Conservation (phyloP, 2,329 filamentous ascomycete genomes). For the Penicillium sp. region DNA sequence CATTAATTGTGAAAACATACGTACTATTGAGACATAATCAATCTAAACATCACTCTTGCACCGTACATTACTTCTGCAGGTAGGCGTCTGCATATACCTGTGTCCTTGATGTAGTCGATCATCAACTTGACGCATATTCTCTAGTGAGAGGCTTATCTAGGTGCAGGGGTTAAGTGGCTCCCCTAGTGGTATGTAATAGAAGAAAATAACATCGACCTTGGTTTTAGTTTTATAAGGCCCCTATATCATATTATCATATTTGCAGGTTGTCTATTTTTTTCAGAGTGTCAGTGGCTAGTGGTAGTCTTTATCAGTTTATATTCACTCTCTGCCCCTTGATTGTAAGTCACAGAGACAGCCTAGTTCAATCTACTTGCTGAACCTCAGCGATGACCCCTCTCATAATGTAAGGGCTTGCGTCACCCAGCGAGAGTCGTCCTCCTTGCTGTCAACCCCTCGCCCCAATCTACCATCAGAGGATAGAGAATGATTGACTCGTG, state of each 20-base stretch:
- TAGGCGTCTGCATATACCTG: not conserved
- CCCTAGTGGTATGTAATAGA: not conserved
- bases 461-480: not conserved
- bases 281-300: not conserved
- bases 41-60: too few species aligned
- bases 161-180: not conserved
- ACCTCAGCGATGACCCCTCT: not conserved
- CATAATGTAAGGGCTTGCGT: slow-evolving; percentile 12
- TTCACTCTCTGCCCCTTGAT: not conserved
- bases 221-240: too few species aligned
- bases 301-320: not conserved
- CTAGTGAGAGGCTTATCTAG: not conserved
- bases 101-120: not conserved
- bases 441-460: slow-evolving; percentile 11
- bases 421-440: not conserved
- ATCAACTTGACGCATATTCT: not conserved
- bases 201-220: too few species aligned
- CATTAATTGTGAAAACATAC: too few species aligned
- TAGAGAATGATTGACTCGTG: not conserved
- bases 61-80: too few species aligned
- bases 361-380: not conserved
- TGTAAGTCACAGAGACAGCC: not conserved
- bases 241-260: not conserved
- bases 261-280: not conserved
- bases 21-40: too few species aligned